phyloP scores from a whole-genome alignment of 495 filamentous ascomycete genomes.

The Xylaria cubensis region DNA sequence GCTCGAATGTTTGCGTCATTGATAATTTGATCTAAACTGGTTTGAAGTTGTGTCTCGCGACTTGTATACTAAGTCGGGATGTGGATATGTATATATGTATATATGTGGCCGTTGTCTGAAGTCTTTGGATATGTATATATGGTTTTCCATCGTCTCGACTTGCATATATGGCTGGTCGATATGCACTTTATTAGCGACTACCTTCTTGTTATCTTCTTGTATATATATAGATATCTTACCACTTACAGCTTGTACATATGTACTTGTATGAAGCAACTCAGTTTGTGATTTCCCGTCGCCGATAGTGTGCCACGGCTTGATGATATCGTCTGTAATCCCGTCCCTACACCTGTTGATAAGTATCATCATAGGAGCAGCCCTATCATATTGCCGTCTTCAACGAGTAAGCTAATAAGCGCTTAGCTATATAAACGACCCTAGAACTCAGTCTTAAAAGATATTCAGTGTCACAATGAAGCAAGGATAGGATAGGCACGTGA shows the following conservation, averaged over 20 bases:
- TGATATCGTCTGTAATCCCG: too few relatives aligned
- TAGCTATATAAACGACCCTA: neutral
- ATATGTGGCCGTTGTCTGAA: neutral
- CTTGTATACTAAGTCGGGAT: neutral
- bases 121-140: neutral
- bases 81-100: neutral
- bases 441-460: neutral
- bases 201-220: neutral
- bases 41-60: neutral
- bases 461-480: neutral
- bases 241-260: neutral
- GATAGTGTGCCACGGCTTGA: neutral
- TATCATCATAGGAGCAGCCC: neutral
- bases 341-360: neutral
- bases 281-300: neutral
- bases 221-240: neutral
- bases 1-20: slow-evolving; percentile 37
- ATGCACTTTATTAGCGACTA: neutral
- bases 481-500: neutral
- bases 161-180: neutral
- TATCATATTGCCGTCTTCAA: neutral
- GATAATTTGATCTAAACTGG: slow-evolving; percentile 25
- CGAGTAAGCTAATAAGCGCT: neutral
- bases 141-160: neutral
- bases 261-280: neutral